Evolutionary conservation across 1,139 yeast genomes (phyloP), one percentile per base, ranked within the genome.

Genomic region (Protomyces pachydermus): DNA sequence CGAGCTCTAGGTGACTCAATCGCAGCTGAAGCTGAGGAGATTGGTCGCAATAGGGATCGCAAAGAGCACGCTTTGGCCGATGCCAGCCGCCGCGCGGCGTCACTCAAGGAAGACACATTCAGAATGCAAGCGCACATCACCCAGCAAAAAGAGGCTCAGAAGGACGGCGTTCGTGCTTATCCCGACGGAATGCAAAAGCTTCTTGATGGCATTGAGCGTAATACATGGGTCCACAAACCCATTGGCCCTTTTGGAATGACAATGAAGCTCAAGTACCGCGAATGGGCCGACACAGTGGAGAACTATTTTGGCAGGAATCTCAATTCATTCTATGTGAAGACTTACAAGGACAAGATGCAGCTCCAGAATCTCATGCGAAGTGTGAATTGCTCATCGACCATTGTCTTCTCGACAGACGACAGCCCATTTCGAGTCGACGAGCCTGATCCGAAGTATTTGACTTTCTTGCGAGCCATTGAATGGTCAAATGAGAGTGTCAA

Each of bases 211-310:
- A 82, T 88, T 12, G 69, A 72, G 6, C 65, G 54, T n/a, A 14
- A 28, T 55, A 39, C 72, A 62, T 76, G 88, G 80, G 78, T 77
- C 23, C 69, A 72, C 1, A 71, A 70, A 25, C 96, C 96, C 0
- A 74, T 88, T n/a, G 98, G 98, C 0, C 99, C 99, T 0, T 67
- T 91, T 0, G 98, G 97, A 0, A 70, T 79, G 8, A 77, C 77
- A 66, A 78, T 91, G 2, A 78, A 82, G 9, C 77, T 93, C 16
- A 87, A 84, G 20, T 82, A 76, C 68, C 76, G 79, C n/a, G 74
- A 79, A 51, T 91, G 91, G 91, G 76, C 81, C 6, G 80, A 80
- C 20, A 73, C 88, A 3, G 73, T 93, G 14, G 95, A 89, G 70
- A 74, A 82, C 0, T 72, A 78, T 16, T 69, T 85, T 50, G 78